phyloP scores from a whole-genome alignment of 805 yeast genomes.

The Tanozyma kutaoensis region DNA sequence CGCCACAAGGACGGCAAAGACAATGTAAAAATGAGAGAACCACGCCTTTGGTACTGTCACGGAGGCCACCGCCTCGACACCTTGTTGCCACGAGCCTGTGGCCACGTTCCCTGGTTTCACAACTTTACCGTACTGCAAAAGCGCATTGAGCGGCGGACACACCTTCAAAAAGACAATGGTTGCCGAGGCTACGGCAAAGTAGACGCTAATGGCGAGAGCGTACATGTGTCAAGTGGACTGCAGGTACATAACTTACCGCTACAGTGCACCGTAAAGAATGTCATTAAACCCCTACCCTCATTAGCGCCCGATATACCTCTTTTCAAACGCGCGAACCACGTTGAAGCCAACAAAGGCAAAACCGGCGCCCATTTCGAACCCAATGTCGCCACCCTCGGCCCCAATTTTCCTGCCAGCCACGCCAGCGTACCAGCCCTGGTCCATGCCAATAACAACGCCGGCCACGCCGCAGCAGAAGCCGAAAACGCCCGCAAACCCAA shows the following conservation, averaged over 20 bases:
- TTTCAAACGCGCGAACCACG: constrained; percentile 48
- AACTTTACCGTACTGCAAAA: too few species aligned
- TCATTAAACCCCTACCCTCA: too few species aligned
- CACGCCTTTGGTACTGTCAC: constrained; percentile 47
- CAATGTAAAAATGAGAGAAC: constrained; percentile 50
- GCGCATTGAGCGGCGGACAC: too few species aligned
- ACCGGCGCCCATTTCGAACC: constrained; percentile 62
- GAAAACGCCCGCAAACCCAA: constrained; percentile 65
- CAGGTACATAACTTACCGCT: too few species aligned
- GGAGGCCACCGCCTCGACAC: not conserved
- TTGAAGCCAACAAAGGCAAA: constrained; percentile 56
- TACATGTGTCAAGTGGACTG: too few species aligned
- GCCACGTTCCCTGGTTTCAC: too few species aligned
- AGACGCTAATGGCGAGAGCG: too few species aligned
- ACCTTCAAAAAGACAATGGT: too few species aligned
- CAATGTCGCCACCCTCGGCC: constrained; percentile 68
- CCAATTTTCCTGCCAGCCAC: constrained; percentile 53
- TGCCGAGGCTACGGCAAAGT: too few species aligned
- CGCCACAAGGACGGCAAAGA: constrained; percentile 22
- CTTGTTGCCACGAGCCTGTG: too few species aligned
- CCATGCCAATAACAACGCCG: constrained; percentile 82
- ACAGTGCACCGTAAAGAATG: too few species aligned
- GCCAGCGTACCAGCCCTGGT: constrained; percentile 75
- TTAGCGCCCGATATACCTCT: constrained; percentile 45
- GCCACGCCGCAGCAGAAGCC: constrained; percentile 77